These are phyloP conservation scores for Hygrophoropsis aurantiaca DNA, from an alignment of 768 basidiomycete genomes.

Conservation along the genomic window DNA sequence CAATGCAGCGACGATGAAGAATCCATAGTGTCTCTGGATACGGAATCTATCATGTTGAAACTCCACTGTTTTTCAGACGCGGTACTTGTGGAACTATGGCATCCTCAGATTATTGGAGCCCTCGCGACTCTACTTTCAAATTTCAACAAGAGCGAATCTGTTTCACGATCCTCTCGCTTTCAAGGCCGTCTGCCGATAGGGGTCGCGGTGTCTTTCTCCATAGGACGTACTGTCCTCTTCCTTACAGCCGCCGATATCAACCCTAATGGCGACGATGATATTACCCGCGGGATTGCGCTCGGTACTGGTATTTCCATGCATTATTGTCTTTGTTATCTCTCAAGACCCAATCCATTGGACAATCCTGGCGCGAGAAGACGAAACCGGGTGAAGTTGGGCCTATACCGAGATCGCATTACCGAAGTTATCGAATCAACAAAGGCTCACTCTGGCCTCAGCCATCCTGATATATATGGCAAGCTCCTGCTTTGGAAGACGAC, in stretches of 20 bases:
- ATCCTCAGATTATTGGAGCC: conserved; percentile 53
- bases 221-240: conserved; percentile 64
- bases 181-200: conserved; percentile 52
- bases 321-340: conserved; percentile 49
- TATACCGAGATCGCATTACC: conserved; percentile 51
- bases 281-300: conserved; percentile 69
- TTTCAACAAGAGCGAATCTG: conserved; percentile 22
- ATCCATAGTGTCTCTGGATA: conserved; percentile 40
- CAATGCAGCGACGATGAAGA: conserved; percentile 47
- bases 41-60: conserved; percentile 43
- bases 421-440: conserved; percentile 46
- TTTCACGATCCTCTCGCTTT: conserved; percentile 9
- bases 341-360: conserved; percentile 9
- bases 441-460: conserved; percentile 28
- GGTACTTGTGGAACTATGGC: conserved; percentile 68
- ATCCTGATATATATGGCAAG: conserved; percentile 42
- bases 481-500: conserved; percentile 47
- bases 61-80: conserved; percentile 54
- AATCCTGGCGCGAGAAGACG: conserved; percentile 33
- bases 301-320: conserved; percentile 53
- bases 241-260: conserved; percentile 82
- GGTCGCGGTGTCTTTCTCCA: conserved; percentile 50
- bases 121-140: conserved; percentile 50
- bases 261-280: conserved; percentile 60
- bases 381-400: conserved; percentile 51